Conservation (phyloP, 345 rosid species). For the Hevea brasiliensis region DNA sequence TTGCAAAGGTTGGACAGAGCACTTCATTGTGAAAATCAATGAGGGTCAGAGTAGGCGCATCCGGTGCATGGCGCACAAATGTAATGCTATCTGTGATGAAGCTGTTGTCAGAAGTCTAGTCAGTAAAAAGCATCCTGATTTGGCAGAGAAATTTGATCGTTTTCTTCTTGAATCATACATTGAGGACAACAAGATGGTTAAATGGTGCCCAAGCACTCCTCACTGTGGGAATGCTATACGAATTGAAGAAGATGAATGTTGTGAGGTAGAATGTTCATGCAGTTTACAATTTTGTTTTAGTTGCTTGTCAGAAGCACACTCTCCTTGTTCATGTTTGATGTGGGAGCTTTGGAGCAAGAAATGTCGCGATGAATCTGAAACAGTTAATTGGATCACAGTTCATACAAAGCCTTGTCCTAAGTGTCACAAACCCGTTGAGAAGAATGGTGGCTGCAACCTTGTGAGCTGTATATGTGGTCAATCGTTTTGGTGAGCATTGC, state of each 20-base stretch:
- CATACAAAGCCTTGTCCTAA: constrained; percentile 82
- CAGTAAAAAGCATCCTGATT: constrained; percentile 67
- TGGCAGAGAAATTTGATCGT: constrained; percentile 81
- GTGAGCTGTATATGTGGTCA: constrained; percentile 87
- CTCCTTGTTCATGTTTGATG: constrained; percentile 95
- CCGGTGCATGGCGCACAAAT: constrained; percentile 87
- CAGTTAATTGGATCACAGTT: constrained; percentile 82
- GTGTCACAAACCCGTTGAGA: constrained; percentile 77
- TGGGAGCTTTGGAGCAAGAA: constrained; percentile 93
- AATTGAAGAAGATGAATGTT: constrained; percentile 70
- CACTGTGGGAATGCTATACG: constrained; percentile 95
- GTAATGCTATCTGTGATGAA: constrained; percentile 86
- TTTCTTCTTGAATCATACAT: constrained; percentile 94
- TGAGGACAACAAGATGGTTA: constrained; percentile 94
- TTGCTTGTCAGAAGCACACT: constrained; percentile 77
- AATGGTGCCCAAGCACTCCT: constrained; percentile 95
- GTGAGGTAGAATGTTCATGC: constrained; percentile 92
- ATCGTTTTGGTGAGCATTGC: constrained; percentile 63
- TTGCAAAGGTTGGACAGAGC: constrained; percentile 84
- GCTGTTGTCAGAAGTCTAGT: constrained; percentile 72
- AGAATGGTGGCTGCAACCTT: constrained; percentile 89
- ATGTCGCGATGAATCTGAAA: constrained; percentile 78
- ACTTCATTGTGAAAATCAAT: constrained; percentile 80
- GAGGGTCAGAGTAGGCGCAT: constrained; percentile 94
- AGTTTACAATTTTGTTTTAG: constrained; percentile 86